A percentile compares a stretch with the other conserved stretches of the same genome.
phyloP scores from a whole-genome alignment of 75 land plant genomes.

The Pinus tabuliformis region DNA sequence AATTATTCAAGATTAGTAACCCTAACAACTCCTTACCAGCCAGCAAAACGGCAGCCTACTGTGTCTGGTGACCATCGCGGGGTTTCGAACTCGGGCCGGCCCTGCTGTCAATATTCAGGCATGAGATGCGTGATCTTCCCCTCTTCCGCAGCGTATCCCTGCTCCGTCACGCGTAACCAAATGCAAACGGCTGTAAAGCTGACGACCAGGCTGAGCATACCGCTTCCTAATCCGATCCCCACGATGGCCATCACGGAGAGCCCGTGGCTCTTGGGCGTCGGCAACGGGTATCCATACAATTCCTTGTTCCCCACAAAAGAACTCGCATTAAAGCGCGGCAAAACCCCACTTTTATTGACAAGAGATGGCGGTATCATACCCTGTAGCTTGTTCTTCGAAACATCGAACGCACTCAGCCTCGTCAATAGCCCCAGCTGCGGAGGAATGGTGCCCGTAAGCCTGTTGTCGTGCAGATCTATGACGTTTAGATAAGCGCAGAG shows the following conservation, averaged over 20 bases:
- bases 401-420: slow-evolving; percentile 65
- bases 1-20: too few species aligned
- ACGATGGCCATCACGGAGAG: slow-evolving; percentile 73
- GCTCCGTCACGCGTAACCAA: slow-evolving; percentile 77
- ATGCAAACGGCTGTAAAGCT: slow-evolving; percentile 88
- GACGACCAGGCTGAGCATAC: slow-evolving; percentile 71
- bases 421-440: slow-evolving; percentile 52
- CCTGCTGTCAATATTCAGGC: slow-evolving; percentile 52
- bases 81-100: too few species aligned
- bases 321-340: slow-evolving; percentile 62
- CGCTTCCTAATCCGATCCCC: slow-evolving; percentile 92
- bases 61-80: too few species aligned
- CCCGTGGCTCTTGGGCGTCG: slow-evolving; percentile 31
- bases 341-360: slow-evolving; percentile 47
- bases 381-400: slow-evolving; percentile 59
- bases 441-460: slow-evolving; percentile 67
- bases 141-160: slow-evolving; percentile 59
- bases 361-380: slow-evolving; percentile 65
- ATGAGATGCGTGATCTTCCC: slow-evolving; percentile 82
- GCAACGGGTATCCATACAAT: slow-evolving; percentile 78
- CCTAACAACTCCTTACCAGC: too few species aligned
- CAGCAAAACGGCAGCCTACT: too few species aligned
- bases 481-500: slow-evolving; percentile 68
- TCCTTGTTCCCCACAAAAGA: slow-evolving; percentile 70
- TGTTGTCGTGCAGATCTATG: slow-evolving; percentile 75